phyloP scores from a whole-genome alignment of 495 filamentous ascomycete genomes.

The Talaromyces nanjingensis region DNA sequence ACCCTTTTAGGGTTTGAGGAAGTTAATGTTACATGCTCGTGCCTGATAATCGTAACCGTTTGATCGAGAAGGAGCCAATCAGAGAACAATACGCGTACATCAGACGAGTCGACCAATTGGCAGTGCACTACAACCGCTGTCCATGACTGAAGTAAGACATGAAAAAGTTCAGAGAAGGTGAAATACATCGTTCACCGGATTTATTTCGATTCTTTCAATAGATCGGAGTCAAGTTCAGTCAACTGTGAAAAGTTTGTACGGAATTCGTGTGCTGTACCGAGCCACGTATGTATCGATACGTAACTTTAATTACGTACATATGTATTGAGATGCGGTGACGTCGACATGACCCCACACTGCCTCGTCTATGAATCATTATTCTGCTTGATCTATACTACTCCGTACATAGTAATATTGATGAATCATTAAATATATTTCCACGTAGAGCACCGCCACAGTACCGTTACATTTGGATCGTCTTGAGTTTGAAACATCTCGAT shows the following conservation, averaged over 20 bases:
- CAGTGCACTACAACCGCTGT: background rate
- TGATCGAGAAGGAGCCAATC: background rate
- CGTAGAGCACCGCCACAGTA: conserved; percentile 1
- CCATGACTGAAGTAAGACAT: background rate
- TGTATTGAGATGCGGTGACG: conserved; percentile 2
- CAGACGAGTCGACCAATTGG: background rate
- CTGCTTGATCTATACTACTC: too few species aligned
- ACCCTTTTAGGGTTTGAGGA: background rate
- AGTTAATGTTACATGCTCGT: background rate
- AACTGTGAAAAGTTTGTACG: background rate
- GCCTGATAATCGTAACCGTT: background rate
- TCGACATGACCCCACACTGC: background rate
- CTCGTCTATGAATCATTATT: background rate
- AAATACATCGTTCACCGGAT: background rate
- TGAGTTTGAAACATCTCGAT: background rate
- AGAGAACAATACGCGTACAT: background rate
- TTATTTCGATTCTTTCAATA: background rate
- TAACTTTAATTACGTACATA: background rate
- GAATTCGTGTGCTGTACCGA: background rate
- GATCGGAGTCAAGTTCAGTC: background rate
- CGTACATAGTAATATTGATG: too few species aligned
- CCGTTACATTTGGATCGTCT: conserved; percentile 1
- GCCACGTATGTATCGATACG: background rate
- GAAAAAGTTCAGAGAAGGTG: background rate
- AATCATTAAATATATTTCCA: too few species aligned